Evolutionary conservation across 108 stramenopile species (phyloP).

Genomic region (Nitzschia palea): DNA sequence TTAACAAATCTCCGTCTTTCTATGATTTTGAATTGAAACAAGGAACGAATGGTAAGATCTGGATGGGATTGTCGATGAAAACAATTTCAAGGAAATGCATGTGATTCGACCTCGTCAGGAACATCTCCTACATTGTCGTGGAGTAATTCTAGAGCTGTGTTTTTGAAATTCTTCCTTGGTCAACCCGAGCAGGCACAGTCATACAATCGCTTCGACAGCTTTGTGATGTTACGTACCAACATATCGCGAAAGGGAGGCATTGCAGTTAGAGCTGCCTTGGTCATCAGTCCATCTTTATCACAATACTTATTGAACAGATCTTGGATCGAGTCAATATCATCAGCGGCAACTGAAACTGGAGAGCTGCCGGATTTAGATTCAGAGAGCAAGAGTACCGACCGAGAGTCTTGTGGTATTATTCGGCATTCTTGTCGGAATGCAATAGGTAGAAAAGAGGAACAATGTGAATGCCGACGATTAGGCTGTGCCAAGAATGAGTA

Average conservation of each 20-base stretch:
- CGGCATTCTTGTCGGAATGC: background rate
- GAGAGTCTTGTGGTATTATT: background rate
- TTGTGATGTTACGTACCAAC: slow-evolving; percentile 45
- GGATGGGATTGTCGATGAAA: background rate
- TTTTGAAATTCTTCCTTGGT: slow-evolving; percentile 40
- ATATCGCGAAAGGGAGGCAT: slow-evolving; percentile 57
- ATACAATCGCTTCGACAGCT: background rate
- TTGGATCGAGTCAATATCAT: slow-evolving; percentile 17
- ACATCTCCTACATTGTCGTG: slow-evolving; percentile 47
- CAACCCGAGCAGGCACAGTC: too few species aligned
- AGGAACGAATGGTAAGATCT: background rate
- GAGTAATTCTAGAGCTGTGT: slow-evolving; percentile 59
- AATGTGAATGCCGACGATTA: background rate
- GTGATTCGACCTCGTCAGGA: background rate
- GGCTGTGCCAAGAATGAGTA: background rate
- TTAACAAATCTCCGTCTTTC: slow-evolving; percentile 61
- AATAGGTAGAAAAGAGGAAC: background rate
- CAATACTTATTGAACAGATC: slow-evolving; percentile 53
- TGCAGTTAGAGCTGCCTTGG: slow-evolving; percentile 33
- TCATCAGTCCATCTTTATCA: slow-evolving; percentile 56
- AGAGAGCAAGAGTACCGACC: background rate
- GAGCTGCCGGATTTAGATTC: background rate
- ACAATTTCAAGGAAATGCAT: too few species aligned
- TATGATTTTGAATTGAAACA: background rate
- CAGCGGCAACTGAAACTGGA: slow-evolving; percentile 1